Conservation (phyloP, 306 rosid genomes). For the Parietaria judaica region DNA sequence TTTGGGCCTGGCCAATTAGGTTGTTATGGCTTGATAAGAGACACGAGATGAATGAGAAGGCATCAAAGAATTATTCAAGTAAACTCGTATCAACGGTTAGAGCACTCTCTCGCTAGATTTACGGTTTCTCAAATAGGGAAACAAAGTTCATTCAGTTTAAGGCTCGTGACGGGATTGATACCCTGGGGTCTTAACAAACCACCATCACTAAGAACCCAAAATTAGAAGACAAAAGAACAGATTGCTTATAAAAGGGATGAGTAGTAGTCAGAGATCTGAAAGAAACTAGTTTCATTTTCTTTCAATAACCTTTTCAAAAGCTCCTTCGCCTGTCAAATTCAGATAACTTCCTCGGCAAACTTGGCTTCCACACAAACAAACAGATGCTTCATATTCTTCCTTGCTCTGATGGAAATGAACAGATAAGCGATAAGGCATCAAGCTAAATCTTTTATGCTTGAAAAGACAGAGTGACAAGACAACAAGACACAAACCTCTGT, state of each 20-base stretch:
- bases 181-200: neutral
- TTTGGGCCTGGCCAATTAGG: too few relatives aligned
- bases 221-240: neutral
- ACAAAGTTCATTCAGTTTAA: too few relatives aligned
- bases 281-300: neutral
- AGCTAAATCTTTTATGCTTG: neutral
- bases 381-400: slow-evolving; percentile 98
- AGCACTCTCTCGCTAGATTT: too few relatives aligned
- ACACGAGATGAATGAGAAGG: too few relatives aligned
- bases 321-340: slow-evolving; percentile 96
- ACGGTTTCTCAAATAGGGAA: too few relatives aligned
- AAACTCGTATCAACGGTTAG: too few relatives aligned
- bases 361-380: slow-evolving; percentile 99
- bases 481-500: slow-evolving; percentile 70
- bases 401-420: slow-evolving; percentile 56
- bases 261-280: neutral
- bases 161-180: too few relatives aligned
- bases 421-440: slow-evolving; percentile 16
- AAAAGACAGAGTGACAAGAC: slow-evolving; percentile 5
- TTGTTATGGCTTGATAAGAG: too few relatives aligned
- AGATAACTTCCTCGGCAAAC: slow-evolving; percentile 97
- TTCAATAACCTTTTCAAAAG: slow-evolving; percentile 65
- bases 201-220: slow-evolving; percentile 1
- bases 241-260: neutral
- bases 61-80: too few relatives aligned